phyloP scores from a whole-genome alignment of 2,329 filamentous ascomycete genomes.

The Sarocladium brachiariae region DNA sequence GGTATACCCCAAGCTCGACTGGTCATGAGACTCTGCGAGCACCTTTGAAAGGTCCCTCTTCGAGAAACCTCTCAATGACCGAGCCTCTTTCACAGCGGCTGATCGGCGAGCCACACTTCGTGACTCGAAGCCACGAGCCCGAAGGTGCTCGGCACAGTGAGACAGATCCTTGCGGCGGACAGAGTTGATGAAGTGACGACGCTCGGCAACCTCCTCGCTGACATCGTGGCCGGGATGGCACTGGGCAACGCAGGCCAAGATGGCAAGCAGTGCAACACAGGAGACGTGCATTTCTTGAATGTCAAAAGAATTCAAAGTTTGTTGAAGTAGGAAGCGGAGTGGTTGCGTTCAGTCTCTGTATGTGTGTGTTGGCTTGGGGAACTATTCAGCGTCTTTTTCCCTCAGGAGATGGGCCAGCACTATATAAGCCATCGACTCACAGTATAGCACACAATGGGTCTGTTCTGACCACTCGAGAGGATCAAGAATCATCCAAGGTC shows the following conservation, averaged over 20 bases:
- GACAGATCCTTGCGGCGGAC: conserved; percentile 34
- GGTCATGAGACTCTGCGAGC: conserved; percentile 31
- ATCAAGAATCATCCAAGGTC: too few relatives aligned
- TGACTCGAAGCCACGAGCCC: conserved; percentile 36
- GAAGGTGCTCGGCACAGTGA: conserved; percentile 40
- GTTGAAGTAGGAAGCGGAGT: too few relatives aligned
- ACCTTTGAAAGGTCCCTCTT: conserved; percentile 25
- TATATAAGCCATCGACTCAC: too few relatives aligned
- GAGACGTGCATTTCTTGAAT: not conserved
- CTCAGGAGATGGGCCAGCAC: too few relatives aligned
- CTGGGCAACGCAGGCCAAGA: conserved; percentile 22
- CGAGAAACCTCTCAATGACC: conserved; percentile 14
- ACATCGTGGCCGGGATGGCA: conserved; percentile 45
- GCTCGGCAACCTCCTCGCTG: conserved; percentile 40
- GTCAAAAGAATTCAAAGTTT: too few relatives aligned
- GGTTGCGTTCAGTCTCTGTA: too few relatives aligned
- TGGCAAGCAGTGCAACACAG: not conserved
- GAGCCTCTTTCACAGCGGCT: conserved; percentile 32
- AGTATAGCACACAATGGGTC: too few relatives aligned
- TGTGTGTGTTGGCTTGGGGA: too few relatives aligned
- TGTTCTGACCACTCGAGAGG: too few relatives aligned
- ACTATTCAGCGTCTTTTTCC: too few relatives aligned
- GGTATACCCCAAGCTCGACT: conserved; percentile 26
- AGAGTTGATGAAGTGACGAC: conserved; percentile 34
- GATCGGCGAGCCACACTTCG: conserved; percentile 38